Evolutionary conservation across 2,329 filamentous ascomycete genomes (phyloP).

Genomic region (Sordariomycetes sp.): DNA sequence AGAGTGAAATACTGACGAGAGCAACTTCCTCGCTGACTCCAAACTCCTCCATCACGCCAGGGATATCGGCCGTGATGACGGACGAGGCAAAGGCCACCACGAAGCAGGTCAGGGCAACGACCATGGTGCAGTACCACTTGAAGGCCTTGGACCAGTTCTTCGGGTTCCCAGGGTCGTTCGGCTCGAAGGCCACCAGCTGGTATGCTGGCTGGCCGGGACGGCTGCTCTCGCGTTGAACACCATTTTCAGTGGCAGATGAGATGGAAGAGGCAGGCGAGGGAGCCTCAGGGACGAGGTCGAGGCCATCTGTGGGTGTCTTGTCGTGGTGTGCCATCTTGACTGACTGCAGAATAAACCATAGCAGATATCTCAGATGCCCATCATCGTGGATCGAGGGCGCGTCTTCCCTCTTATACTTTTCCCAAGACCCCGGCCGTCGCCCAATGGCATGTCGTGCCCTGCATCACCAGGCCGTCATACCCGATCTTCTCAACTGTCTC

Average conservation of each 20-base stretch:
- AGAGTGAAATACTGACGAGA: constrained; percentile 63
- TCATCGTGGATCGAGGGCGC: no score
- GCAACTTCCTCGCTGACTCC: constrained; percentile 62
- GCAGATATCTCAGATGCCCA: no score
- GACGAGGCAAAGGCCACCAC: constrained; percentile 63
- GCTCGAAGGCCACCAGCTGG: constrained; percentile 55
- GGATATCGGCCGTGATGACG: constrained; percentile 70
- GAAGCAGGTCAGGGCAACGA: constrained; percentile 68
- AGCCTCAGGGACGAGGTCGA: no score
- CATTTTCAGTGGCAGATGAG: not conserved
- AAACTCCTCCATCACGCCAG: constrained; percentile 54
- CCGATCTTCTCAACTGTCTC: no score
- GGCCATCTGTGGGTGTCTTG: no score
- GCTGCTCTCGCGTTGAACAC: not conserved
- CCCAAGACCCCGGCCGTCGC: no score
- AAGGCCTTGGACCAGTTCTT: constrained; percentile 75
- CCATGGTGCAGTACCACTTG: constrained; percentile 83
- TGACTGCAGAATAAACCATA: no score
- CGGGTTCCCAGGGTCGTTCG: constrained; percentile 66
- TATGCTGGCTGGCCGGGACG: constrained; percentile 18
- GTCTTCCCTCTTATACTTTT: no score
- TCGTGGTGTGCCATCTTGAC: no score
- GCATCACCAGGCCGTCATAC: no score
- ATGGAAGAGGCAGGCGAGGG: not conserved
- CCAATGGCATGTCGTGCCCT: no score